phyloP scores from a whole-genome alignment of 2,329 filamentous ascomycete species.

The Xylariaceae sp. region DNA sequence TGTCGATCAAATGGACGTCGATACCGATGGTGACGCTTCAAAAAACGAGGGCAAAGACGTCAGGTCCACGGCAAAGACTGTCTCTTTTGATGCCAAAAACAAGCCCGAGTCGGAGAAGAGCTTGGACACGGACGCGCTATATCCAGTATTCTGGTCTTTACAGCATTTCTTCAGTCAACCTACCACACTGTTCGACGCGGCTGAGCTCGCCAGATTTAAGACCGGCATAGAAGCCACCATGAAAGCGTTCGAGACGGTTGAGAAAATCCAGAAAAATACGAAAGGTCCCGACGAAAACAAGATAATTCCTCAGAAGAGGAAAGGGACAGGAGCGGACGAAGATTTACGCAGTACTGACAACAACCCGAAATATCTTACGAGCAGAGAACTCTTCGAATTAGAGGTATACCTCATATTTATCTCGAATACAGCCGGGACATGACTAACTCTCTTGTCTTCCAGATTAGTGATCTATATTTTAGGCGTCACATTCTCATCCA shows the following conservation, averaged over 20 bases:
- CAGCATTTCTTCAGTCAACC: constrained; percentile 93
- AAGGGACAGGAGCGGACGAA: constrained; percentile 65
- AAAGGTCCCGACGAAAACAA: constrained; percentile 68
- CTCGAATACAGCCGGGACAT: background rate
- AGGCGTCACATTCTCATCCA: constrained; percentile 94
- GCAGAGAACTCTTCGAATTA: constrained; percentile 91
- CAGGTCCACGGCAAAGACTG: constrained; percentile 49
- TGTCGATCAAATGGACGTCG: constrained; percentile 70
- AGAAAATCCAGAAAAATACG: constrained; percentile 55
- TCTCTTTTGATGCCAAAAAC: constrained; percentile 53
- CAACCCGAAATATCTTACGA: constrained; percentile 99
- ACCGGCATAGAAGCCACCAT: constrained; percentile 73
- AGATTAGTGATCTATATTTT: constrained; percentile 94
- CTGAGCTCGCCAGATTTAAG: constrained; percentile 81
- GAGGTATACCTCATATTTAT: constrained; percentile 64
- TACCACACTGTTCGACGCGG: constrained; percentile 76
- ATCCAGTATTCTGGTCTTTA: constrained; percentile 92
- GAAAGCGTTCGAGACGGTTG: constrained; percentile 59
- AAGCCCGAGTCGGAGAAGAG: constrained; percentile 52
- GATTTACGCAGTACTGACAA: constrained; percentile 75
- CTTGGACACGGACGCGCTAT: constrained; percentile 75
- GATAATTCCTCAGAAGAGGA: constrained; percentile 70
- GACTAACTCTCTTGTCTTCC: constrained; percentile 22
- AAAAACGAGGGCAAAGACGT: constrained; percentile 45
- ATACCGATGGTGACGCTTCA: constrained; percentile 52